Percentiles rank a stretch among this genome's conserved stretches.
phyloP scores from a whole-genome alignment of 1,284 basidiomycete species.

The Rhodotorula sp. region DNA sequence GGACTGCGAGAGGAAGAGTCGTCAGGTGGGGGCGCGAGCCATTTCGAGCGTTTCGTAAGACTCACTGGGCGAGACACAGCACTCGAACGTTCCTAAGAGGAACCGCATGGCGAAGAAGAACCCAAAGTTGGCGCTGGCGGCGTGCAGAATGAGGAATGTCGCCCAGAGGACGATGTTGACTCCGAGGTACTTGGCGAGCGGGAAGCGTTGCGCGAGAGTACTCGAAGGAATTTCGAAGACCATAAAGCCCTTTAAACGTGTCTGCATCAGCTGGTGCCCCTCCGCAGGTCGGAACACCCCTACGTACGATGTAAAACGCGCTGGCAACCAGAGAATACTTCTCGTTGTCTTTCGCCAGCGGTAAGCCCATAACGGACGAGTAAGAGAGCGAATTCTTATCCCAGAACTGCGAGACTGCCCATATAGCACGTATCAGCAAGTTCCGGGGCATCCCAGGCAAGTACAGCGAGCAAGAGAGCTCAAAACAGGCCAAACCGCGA shows the following conservation, averaged over 20 bases:
- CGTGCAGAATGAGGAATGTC: conserved; percentile 58
- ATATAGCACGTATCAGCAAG: not conserved
- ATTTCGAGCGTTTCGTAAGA: conserved; percentile 62
- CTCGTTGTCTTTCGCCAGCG: conserved; percentile 48
- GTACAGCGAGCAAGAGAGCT: not conserved
- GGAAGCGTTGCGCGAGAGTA: conserved; percentile 62
- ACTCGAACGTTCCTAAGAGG: conserved; percentile 55
- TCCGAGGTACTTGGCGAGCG: conserved; percentile 60
- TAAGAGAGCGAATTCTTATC: no score
- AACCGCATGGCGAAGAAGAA: conserved; percentile 55
- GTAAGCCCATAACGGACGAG: conserved; percentile 57
- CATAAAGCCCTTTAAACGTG: conserved; percentile 38
- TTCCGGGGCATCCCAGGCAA: no score
- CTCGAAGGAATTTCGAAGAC: conserved; percentile 60
- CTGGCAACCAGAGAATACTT: conserved; percentile 62
- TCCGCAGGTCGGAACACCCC: no score
- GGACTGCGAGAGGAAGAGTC: conserved; percentile 44
- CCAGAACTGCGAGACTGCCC: conserved; percentile 46
- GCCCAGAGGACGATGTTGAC: conserved; percentile 65
- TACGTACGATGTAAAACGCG: conserved; percentile 59
- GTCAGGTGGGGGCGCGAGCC: conserved; percentile 35
- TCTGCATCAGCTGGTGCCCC: not conserved
- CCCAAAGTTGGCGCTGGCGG: conserved; percentile 18
- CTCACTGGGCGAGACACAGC: conserved; percentile 43
- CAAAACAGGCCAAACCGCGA: not conserved